Evolutionary conservation across 768 basidiomycete species (phyloP).

Genomic region (Hirschioporus abietinus): DNA sequence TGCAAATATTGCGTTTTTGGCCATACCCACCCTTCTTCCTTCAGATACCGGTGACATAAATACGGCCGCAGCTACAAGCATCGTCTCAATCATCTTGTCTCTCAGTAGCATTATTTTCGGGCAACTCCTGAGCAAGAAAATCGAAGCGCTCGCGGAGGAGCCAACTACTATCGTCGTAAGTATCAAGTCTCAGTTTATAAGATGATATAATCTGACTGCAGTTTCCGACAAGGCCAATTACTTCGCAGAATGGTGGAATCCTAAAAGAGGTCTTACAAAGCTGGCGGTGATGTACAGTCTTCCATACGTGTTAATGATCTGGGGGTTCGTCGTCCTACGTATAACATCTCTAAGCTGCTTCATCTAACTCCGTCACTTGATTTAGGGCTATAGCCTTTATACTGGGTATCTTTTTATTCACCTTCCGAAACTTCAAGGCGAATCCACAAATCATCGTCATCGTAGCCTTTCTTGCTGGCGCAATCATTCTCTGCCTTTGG

Average conservation of each 20-base stretch:
- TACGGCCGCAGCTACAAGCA: background rate
- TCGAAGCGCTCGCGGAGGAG: background rate
- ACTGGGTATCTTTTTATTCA: background rate
- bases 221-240: background rate
- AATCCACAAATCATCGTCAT: background rate
- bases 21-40: background rate
- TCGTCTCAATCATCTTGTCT: background rate
- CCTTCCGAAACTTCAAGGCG: background rate
- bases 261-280: background rate
- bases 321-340: background rate
- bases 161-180: background rate
- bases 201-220: too few relatives aligned
- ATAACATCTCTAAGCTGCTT: background rate
- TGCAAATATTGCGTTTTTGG: background rate
- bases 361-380: background rate
- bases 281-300: constrained; percentile 3
- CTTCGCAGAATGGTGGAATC: background rate
- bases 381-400: background rate
- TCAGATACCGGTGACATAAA: background rate
- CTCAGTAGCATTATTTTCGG: background rate
- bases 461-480: background rate
- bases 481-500: background rate
- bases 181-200: background rate
- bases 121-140: background rate
- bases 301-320: background rate